These are phyloP conservation scores for Aaosphaeria arxii DNA, from an alignment of 2,329 filamentous ascomycete genomes.

Conservation along the genomic window DNA sequence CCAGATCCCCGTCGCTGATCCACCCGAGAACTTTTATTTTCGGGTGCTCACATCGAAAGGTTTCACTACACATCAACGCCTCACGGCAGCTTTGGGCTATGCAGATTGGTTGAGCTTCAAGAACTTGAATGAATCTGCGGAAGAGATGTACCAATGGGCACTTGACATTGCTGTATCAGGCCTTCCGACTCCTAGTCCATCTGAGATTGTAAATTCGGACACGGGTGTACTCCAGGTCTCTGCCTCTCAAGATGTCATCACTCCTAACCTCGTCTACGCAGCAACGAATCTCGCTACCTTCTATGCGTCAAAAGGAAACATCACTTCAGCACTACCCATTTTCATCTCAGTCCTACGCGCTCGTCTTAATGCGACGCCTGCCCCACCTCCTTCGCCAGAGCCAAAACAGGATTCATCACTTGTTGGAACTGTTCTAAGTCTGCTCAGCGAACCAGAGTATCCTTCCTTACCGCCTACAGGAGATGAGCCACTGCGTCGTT, in stretches of 20 bases:
- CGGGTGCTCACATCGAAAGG: slow-evolving; percentile 78
- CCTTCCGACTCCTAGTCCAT: slow-evolving; percentile 41
- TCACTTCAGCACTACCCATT: slow-evolving; percentile 72
- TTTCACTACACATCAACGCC: slow-evolving; percentile 72
- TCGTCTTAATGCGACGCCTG: slow-evolving; percentile 58
- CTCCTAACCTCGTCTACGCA: slow-evolving; percentile 70
- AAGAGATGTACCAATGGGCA: slow-evolving; percentile 72
- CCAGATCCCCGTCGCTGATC: slow-evolving; percentile 62
- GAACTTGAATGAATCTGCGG: slow-evolving; percentile 60
- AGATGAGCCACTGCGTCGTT: slow-evolving; percentile 63
- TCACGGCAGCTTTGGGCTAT: slow-evolving; percentile 79
- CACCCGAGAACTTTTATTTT: slow-evolving; percentile 75
- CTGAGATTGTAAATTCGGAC: slow-evolving; percentile 56
- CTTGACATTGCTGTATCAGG: slow-evolving; percentile 68
- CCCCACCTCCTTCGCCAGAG: slow-evolving; percentile 22
- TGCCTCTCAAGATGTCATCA: slow-evolving; percentile 51
- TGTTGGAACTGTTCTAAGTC: slow-evolving; percentile 23
- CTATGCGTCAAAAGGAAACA: slow-evolving; percentile 66
- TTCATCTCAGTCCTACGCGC: slow-evolving; percentile 82
- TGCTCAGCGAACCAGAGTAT: slow-evolving; percentile 57
- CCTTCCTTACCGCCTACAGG: slow-evolving; percentile 70
- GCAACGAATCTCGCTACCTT: slow-evolving; percentile 78
- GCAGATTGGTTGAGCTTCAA: slow-evolving; percentile 85
- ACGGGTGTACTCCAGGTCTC: slow-evolving; percentile 61
- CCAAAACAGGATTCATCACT: slow-evolving; percentile 21